A percentile compares a stretch with the other conserved stretches of the same genome.
Evolutionary conservation across 768 basidiomycete genomes (phyloP).

Genomic region (Tricholoma hemisulphureum): DNA sequence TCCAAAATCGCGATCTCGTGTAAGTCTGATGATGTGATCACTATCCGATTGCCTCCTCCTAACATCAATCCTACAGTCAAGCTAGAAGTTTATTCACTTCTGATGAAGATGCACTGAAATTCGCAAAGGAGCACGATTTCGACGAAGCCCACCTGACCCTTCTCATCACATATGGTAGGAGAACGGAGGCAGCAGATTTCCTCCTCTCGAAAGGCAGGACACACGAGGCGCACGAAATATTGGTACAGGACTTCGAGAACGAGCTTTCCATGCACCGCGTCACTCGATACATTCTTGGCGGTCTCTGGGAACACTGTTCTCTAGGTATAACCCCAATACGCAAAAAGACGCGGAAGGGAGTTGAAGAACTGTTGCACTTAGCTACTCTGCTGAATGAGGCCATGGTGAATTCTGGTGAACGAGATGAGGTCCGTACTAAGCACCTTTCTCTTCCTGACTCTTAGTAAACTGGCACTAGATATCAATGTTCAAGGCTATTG

Average conservation of each 20-base stretch:
- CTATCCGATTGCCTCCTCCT: neutral
- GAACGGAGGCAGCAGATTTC: constrained; percentile 50
- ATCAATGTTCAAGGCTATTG: constrained; percentile 17
- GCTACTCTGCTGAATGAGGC: constrained; percentile 16
- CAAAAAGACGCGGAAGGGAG: constrained; percentile 6
- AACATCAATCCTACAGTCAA: constrained; percentile 35
- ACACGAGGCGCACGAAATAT: constrained; percentile 45
- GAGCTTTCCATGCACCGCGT: constrained; percentile 33
- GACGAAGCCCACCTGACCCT: constrained; percentile 46
- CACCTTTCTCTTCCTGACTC: neutral
- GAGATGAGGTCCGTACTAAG: neutral
- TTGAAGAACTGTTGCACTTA: constrained; percentile 23
- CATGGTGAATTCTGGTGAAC: constrained; percentile 2
- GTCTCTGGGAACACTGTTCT: constrained; percentile 45
- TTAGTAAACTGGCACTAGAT: neutral
- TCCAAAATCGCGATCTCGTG: constrained; percentile 35
- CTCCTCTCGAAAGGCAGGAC: constrained; percentile 47
- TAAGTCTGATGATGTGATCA: constrained; percentile 21
- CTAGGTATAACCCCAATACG: constrained; percentile 30
- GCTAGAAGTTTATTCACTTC: constrained; percentile 47
- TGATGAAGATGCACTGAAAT: constrained; percentile 52
- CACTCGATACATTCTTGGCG: constrained; percentile 37
- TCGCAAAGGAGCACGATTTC: constrained; percentile 52
- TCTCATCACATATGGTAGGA: constrained; percentile 40
- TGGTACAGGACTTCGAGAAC: constrained; percentile 35